Evolutionary conservation across 495 filamentous ascomycete genomes (phyloP), one percentile per base, ranked within the genome.

Genomic region (Penicillium paxilli): DNA sequence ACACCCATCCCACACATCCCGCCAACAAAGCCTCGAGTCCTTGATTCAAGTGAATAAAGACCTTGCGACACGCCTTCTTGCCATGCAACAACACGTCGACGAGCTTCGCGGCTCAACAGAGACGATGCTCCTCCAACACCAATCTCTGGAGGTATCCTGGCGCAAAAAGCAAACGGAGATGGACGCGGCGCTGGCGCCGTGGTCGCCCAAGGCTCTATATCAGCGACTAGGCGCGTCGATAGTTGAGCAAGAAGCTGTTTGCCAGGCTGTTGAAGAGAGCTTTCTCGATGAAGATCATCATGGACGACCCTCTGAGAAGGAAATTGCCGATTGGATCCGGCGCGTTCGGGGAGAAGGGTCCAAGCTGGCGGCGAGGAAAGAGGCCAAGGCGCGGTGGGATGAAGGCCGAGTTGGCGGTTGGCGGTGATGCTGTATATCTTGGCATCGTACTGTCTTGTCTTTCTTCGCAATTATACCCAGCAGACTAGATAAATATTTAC

Each of bases 351-450:
- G 87, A 50, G 87, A 87, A 37, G 88, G 86, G 65, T 88, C 87
- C 56, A 70, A 86, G 55, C 83, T 87, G 49, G 91, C 89, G 54
- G 78, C 89, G 12, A 77, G 90, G 41, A 83, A 82, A 61, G 92
- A 96, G 74, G 80, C 88, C 49, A 93, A 88, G 70, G 89, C 90
- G 58, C 77, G 93, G 63, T 96, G 93, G 93, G 92, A 96, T 75
- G 92, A 96, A 69, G 91, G 92, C 22, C 81, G 92, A 53, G 91
- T 96, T 50, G 92, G 92, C 1, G 92, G 92, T 0, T 96, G 92
- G 92, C 80, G 92, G 52, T 96, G 78, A 86, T 24, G 16, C 19
- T 5, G 40, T 19, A n/a, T 38, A n/a, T 38, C 7, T 8, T 38
- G 16, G 16, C 4, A 28, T 28, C 5, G 26, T 28, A 28, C n/a